Base-by-base conservation (phyloP, 805 yeast species). In the Wickerhamiella spandovensis region DNA sequence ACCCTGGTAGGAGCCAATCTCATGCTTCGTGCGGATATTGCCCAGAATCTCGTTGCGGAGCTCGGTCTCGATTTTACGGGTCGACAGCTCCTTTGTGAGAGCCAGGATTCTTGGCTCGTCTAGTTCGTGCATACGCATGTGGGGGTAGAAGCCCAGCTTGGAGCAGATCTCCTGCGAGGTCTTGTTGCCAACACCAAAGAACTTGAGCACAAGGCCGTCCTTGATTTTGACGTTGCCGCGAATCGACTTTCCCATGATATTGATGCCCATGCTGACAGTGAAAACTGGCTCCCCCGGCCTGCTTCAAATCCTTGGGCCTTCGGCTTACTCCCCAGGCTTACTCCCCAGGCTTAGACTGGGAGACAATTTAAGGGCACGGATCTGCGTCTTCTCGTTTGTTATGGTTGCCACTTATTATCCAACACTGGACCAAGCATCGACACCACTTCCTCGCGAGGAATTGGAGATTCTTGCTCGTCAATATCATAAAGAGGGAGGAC, bases 41-140 rank as follows among this genome's bases (percentile, higher is more conserved):
- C 79, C 81, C 59, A 83, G 77, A 45, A 67, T 62, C 55, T 67
- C 68, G 48, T 64, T 66, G 24, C 87, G 74, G 54, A 82, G 74
- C 43, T 88, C 86, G 47, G 87, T 86, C 62, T 89, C 97, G 47
- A 90, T 83, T 10, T 84, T 78, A 74, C 84, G 73, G 41, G 79
- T 82, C 1, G 94, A 78, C 46, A 92, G 72, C 64, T 92, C 96
- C 64, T 88, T 90, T 38, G 95, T 83, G 44, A 92, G 72, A 35
- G 84, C 78, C 77, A 90, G 75, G 44, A 88, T 74, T 60, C 88
- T 95, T 24, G 87, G 84, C 67, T 92, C 97, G 25, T 83, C 72
- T 38, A 92, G 75, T 67, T 92, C 95, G 64, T 85, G 92, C 84
- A 89, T 82, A 68, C 95, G 79, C 95, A 90, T 89, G 64, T 76